These are phyloP conservation scores for Lycium ferocissimum DNA, from an alignment of 257 asterid genomes.

Conservation along the genomic window DNA sequence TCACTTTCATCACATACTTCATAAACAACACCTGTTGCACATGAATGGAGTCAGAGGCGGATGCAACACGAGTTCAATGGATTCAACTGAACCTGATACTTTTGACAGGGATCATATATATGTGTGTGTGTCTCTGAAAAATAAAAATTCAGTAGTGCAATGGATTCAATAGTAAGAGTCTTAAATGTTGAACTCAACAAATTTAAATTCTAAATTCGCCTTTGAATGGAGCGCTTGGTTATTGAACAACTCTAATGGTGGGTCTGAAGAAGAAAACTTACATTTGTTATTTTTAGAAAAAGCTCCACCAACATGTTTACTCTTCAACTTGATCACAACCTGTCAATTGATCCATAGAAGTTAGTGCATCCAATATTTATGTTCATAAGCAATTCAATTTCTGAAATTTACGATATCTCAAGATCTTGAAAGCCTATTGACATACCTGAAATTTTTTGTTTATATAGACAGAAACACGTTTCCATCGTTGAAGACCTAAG, in stretches of 20 bases:
- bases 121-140: not conserved
- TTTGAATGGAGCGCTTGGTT: not conserved
- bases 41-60: not conserved
- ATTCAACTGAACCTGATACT: not conserved
- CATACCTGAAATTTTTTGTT: conserved; percentile 70
- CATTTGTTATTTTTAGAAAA: conserved; percentile 80
- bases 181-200: not conserved
- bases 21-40: conserved; percentile 64
- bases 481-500: conserved; percentile 76
- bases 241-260: conserved; percentile 22
- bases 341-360: conserved; percentile 36
- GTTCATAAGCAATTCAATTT: not conserved
- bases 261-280: conserved; percentile 39
- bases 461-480: conserved; percentile 63
- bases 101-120: not conserved
- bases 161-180: not conserved
- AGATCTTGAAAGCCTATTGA: not conserved
- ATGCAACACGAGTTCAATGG: not conserved
- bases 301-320: conserved; percentile 84
- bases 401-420: not conserved
- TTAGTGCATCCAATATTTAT: not conserved
- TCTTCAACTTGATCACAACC: conserved; percentile 67
- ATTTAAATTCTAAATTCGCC: not conserved
- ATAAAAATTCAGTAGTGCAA: not conserved
- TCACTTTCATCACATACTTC: conserved; percentile 68